Base-by-base conservation (phyloP, 441 rosid genomes). In the Jatropha podagrica region DNA sequence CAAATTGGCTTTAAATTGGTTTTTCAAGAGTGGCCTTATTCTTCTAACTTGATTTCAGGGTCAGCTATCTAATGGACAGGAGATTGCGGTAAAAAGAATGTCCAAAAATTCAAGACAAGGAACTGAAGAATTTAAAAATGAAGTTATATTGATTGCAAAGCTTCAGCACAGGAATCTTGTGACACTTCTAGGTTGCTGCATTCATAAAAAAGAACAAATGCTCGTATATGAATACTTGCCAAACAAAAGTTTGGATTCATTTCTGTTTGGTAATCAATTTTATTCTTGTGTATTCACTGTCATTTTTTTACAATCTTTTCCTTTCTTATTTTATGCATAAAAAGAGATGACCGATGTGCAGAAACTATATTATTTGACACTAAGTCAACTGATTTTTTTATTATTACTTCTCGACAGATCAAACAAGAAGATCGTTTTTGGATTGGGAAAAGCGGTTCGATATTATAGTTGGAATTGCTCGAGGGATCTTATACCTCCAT, bases 101-200 rank as follows among this genome's bases (percentile, higher is more conserved):
- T 86, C 95, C 0, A 79, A 23, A 46, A 64, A 48, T 56, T 89
- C 95, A 0, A 84, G 87, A 3, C 93, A 92, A 74, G 97, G 93
- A 72, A 60, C 81, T 32, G 62, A 77, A 69, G 92, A 92, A 74
- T 90, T 92, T 67, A 88, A 84, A 77, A 92, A 86, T 52, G 95
- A 92, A 78, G 77, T 92, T 1, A 64, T 55, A 37, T 69, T 89
- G 72, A 86, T 90, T 58, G 85, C 91, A 2, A 90, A 89, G 51
- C 84, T 92, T 69, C 97, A 89, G 69, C 95, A 88, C 55, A 77
- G 88, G 10, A 90, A 92, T 74, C 93, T 92, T 55, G 92, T 89
- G 37, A 86, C 81, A 76, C 84, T 88, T 26, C 38, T 87, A 11
- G 92, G 92, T 13, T 88, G 81, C 46, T 86, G 91, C 79, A 84